Evolutionary conservation across 805 yeast genomes (phyloP), one percentile per base, ranked within the genome.

Genomic region (Yamadazyma sp.): DNA sequence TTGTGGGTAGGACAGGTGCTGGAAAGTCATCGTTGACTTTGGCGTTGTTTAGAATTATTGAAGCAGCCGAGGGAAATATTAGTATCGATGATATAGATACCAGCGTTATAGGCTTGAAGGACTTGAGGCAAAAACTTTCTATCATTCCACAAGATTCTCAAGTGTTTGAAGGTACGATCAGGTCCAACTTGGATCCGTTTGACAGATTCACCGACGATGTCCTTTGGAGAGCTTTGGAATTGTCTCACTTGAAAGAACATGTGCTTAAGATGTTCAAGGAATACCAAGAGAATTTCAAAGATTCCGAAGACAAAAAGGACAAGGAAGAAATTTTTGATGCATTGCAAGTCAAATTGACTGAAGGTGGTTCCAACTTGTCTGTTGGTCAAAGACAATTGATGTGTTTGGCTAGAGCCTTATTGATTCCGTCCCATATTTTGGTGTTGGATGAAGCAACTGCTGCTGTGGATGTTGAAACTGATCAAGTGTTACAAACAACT

Each of bases 371-470:
- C 9, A 66, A 70, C 42, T 64, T 71, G 37, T 78, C 81, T 10
- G 70, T 79, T 35, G 73, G 77, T n/a, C 75, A 69, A 65, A 70
- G 57, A 56, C 72, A 64, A 48, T 78, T 57, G 65, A 75, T 85
- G 81, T 85, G 95, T 64, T 70, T 85, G 36, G 89, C 91, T 0
- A 70, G 95, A 55, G 93, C 90, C 1, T 64, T 85, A 43, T 69
- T 83, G 46, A 80, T 79, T 44, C 77, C 79, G 42, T 64, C 71
- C 4, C 62, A 64, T 32, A 74, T 85, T 28, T 67, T 85, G 45
- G 80, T 85, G 6, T 62, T 85, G 52, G 95, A 85, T 60, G 95
- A 85, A 61, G 95, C 95, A 9, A 85, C 95, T 2, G 93, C 95
- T 4, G 89, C 91, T 5, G 93, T 85, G 35, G 95, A 85, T 61